Conservation (phyloP, 78 protist species). For the Mastigamoeba balamuthi region DNA sequence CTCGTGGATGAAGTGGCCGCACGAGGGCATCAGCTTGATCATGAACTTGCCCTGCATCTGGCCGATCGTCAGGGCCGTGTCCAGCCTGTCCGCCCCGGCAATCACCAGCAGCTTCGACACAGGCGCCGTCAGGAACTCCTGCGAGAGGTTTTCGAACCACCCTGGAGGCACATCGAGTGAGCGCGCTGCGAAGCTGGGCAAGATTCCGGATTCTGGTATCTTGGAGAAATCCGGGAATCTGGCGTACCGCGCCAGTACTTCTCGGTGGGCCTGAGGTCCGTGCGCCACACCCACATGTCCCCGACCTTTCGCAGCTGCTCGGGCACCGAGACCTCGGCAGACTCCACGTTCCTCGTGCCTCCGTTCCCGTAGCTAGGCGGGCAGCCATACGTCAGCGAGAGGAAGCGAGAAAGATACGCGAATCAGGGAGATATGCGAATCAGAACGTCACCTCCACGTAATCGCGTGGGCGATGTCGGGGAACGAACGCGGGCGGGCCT, state of each 20-base stretch:
- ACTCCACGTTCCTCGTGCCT: slow-evolving; percentile 18
- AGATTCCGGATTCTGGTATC: neutral
- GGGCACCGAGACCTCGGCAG: slow-evolving; percentile 59
- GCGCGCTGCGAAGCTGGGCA: neutral
- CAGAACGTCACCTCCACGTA: slow-evolving; percentile 25
- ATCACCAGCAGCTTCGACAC: slow-evolving; percentile 49
- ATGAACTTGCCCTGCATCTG: slow-evolving; percentile 90
- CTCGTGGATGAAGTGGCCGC: slow-evolving; percentile 81
- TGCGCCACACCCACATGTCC: slow-evolving; percentile 46
- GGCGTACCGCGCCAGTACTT: slow-evolving; percentile 49
- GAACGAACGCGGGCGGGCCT: slow-evolving; percentile 53
- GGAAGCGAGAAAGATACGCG: too few relatives aligned
- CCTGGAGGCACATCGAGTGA: neutral
- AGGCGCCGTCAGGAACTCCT: slow-evolving; percentile 32
- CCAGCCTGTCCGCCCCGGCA: slow-evolving; percentile 76
- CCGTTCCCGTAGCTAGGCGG: too few relatives aligned
- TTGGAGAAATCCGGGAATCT: neutral
- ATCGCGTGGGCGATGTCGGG: slow-evolving; percentile 41
- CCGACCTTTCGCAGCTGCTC: slow-evolving; percentile 1
- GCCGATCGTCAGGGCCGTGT: slow-evolving; percentile 64
- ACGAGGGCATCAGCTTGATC: slow-evolving; percentile 27
- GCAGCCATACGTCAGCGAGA: too few relatives aligned
- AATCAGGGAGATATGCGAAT: too few relatives aligned
- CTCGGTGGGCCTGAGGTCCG: slow-evolving; percentile 45
- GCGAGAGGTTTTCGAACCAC: slow-evolving; percentile 72